phyloP scores from a whole-genome alignment of 768 basidiomycete species.

The Panellus pusillus region DNA sequence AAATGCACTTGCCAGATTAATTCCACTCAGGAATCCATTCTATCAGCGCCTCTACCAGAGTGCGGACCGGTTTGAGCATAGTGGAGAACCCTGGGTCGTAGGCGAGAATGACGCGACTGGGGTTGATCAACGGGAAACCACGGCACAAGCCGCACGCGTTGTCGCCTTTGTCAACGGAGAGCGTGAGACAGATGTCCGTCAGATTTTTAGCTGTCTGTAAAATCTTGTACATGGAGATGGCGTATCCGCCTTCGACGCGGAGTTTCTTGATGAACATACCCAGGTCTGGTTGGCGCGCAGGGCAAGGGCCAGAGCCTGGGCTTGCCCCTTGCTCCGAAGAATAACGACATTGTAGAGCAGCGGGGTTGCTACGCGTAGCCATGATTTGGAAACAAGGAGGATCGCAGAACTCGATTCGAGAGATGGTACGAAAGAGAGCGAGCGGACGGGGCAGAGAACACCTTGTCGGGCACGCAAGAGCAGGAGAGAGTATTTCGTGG shows the following conservation, averaged over 20 bases:
- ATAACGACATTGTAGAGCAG: constrained; percentile 10
- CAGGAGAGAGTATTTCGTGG: constrained; percentile 8
- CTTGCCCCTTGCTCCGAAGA: constrained; percentile 12
- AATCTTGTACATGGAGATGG: constrained; percentile 10
- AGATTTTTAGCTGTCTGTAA: constrained; percentile 1
- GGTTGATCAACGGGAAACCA: constrained; percentile 1
- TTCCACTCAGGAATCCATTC: not conserved
- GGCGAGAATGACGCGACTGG: not conserved
- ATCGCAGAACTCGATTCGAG: constrained; percentile 9
- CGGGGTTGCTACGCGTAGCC: constrained; percentile 14
- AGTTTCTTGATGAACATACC: constrained; percentile 9
- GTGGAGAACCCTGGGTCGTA: no score
- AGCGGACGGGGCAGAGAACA: not conserved
- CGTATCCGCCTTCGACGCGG: constrained; percentile 16
- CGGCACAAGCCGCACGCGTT: constrained; percentile 6
- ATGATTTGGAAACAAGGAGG: constrained; percentile 8
- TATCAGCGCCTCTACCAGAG: not conserved
- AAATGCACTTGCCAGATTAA: not conserved
- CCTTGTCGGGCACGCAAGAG: constrained; percentile 1
- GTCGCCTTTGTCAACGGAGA: not conserved
- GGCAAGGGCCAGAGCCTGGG: not conserved
- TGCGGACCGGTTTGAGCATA: not conserved
- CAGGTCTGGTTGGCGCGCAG: constrained; percentile 2
- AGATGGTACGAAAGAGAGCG: not conserved
- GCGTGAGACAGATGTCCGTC: not conserved